Evolutionary conservation across 371 early-diverging fungal genomes (phyloP).

Genomic region (Parasitella parasitica): DNA sequence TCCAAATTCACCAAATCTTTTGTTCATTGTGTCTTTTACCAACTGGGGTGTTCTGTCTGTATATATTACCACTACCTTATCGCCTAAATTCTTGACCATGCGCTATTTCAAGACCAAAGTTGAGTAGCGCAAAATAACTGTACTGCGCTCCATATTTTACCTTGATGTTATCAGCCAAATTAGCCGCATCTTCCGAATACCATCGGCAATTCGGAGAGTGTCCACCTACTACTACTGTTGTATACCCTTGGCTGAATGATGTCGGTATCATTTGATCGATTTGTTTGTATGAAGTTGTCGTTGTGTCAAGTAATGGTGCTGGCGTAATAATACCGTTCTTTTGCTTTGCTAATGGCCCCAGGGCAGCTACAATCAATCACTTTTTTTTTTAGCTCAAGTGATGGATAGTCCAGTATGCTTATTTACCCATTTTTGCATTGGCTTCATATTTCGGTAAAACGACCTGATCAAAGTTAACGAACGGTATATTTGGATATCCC

Average conservation of each 20-base stretch:
- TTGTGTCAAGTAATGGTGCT: slow-evolving; percentile 21
- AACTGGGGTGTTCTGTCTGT: slow-evolving; percentile 41
- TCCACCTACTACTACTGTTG: slow-evolving; percentile 40
- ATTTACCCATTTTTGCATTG: slow-evolving; percentile 40
- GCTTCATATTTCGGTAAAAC: slow-evolving; percentile 46
- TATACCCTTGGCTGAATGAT: slow-evolving; percentile 2
- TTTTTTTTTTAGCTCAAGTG: no score
- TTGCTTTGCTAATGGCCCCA: slow-evolving; percentile 47
- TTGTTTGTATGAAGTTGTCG: not conserved
- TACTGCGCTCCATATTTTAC: slow-evolving; percentile 9
- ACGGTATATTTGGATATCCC: slow-evolving; percentile 46
- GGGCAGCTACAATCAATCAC: slow-evolving; percentile 24
- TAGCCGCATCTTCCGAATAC: slow-evolving; percentile 47
- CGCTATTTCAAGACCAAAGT: slow-evolving; percentile 20
- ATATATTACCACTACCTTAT: slow-evolving; percentile 32
- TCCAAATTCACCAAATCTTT: not conserved
- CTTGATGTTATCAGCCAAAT: slow-evolving; percentile 35
- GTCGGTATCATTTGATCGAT: not conserved
- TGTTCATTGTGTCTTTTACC: slow-evolving; percentile 33
- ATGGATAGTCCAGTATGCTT: no score
- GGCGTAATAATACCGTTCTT: slow-evolving; percentile 40
- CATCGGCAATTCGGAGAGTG: slow-evolving; percentile 42
- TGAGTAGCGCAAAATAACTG: not conserved
- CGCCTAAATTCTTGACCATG: slow-evolving; percentile 29
- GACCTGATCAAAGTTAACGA: slow-evolving; percentile 47